Base-by-base conservation (phyloP, 352 stramenopile genomes). In the Globisporangium iwayamae region DNA sequence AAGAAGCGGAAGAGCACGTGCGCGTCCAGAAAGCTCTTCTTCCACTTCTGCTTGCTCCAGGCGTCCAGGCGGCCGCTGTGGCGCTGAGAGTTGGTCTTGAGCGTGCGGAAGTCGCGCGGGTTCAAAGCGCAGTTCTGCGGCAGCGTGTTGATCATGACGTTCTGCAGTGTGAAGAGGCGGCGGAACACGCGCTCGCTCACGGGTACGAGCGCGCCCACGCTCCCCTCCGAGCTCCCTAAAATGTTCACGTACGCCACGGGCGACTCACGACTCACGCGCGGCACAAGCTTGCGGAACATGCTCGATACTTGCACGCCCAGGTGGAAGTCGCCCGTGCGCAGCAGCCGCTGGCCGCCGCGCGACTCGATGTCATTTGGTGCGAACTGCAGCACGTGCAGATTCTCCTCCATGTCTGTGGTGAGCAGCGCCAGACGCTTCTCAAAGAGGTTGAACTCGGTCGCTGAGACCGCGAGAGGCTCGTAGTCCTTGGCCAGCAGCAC, bases 21-120 rank as follows among this genome's bases (percentile, higher is more conserved):
- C 1, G 75, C 81, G 56, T 95, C 87, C 59, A 95, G 60, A 62
- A 95, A 95, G 46, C 83, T 90, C 75, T 95, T 95, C 58, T 95
- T 93, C 80, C 83, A 93, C 71, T 95, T 95, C 50, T 92, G 85
- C 71, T 91, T 95, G 71, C 73, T 90, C 87, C 87, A 95, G 16
- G 83, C 87, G 56, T 95, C 87, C 0, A 79, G 66, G 25, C 87
- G 72, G 8, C 87, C 87, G 32, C 74, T 87, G 48, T 78, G 71
- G n/a, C 71, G 75, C 36, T 82, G 72, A 1, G 71, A 75, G 59
- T 93, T 91, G 14, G 81, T 70, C 72, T 91, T 89, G 56, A 93
- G 68, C 62, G 78, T 80, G 9, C 88, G 86, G 66, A 95, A 96
- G 50, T 94, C 86, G 18, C 88, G 83, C 34, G 88, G 88, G 58